Conservation (phyloP, 768 basidiomycete species). For the Candolleomyces efflorescens region DNA sequence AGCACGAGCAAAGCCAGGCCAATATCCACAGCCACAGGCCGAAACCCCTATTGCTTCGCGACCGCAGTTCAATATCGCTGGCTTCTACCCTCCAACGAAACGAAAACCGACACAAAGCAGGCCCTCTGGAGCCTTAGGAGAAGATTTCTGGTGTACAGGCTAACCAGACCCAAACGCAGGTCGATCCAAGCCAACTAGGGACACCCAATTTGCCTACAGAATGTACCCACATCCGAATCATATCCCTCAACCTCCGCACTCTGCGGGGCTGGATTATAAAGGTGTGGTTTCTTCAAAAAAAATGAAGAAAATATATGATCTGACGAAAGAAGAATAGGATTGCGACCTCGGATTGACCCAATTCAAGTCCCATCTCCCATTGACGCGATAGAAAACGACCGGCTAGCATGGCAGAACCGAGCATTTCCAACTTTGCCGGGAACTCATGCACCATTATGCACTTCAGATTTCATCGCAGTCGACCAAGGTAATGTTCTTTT, state of each 20-base stretch:
- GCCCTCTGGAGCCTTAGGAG: too few species aligned
- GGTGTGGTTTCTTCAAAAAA: constrained; percentile 24
- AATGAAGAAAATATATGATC: neutral
- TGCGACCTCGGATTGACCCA: constrained; percentile 80
- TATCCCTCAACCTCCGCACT: constrained; percentile 70
- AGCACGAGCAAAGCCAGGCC: too few species aligned
- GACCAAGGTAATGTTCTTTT: constrained; percentile 66
- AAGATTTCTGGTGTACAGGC: too few species aligned
- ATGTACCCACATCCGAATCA: constrained; percentile 47
- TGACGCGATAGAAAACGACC: constrained; percentile 73
- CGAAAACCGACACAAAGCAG: too few species aligned
- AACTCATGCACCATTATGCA: constrained; percentile 73
- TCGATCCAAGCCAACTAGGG: too few species aligned
- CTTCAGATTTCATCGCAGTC: constrained; percentile 82
- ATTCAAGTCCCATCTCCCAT: constrained; percentile 91
- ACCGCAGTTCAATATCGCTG: too few species aligned
- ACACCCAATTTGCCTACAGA: neutral
- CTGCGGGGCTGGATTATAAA: constrained; percentile 51
- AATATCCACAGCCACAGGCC: too few species aligned
- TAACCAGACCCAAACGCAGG: too few species aligned
- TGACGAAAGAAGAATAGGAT: constrained; percentile 39
- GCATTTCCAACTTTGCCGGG: constrained; percentile 57
- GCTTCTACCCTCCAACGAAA: too few species aligned
- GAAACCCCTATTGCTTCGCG: too few species aligned
- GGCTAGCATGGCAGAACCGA: constrained; percentile 70